These are phyloP conservation scores for Aspergillus avenaceus DNA, from an alignment of 495 filamentous ascomycete genomes.

Conservation along the genomic window DNA sequence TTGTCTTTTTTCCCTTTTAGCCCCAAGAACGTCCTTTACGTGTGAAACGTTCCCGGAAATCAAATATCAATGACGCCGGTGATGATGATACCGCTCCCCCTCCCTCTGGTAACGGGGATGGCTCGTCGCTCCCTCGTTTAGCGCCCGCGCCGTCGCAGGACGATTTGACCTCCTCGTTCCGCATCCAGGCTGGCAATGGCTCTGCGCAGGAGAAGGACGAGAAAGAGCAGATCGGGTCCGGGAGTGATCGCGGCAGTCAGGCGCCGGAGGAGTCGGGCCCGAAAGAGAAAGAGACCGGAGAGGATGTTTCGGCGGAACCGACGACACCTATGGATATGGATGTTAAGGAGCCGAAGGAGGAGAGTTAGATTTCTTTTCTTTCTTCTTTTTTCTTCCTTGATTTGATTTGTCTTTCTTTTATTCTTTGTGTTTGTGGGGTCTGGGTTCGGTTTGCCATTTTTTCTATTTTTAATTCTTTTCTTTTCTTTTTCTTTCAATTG, in stretches of 20 bases:
- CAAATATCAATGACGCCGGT: conserved; percentile 21
- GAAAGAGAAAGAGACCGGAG: conserved; percentile 9
- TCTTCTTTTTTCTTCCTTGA: conserved; percentile 23
- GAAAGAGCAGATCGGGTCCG: conserved; percentile 15
- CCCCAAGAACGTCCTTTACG: conserved; percentile 88
- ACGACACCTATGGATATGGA: conserved; percentile 43
- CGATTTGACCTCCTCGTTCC: conserved; percentile 40
- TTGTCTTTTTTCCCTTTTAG: no score
- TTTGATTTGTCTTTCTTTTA: conserved; percentile 20
- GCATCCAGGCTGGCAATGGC: conserved; percentile 29
- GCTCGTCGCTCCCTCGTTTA: conserved; percentile 26
- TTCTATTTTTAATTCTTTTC: conserved; percentile 6
- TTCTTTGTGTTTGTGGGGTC: conserved; percentile 13
- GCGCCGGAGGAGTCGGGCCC: conserved; percentile 17
- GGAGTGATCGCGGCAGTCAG: conserved; percentile 21
- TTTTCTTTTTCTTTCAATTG: neutral
- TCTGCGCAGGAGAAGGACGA: conserved; percentile 24
- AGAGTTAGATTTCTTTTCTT: conserved; percentile 22
- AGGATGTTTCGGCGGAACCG: conserved; percentile 21
- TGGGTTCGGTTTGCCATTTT: conserved; percentile 2
- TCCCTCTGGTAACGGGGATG: conserved; percentile 12
- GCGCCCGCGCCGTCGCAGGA: conserved; percentile 40
- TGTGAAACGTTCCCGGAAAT: conserved; percentile 71
- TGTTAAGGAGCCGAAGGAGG: conserved; percentile 31
- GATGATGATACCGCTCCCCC: conserved; percentile 21